phyloP scores from a whole-genome alignment of 2,329 filamentous ascomycete species.

The Grosmannia clavigera region DNA sequence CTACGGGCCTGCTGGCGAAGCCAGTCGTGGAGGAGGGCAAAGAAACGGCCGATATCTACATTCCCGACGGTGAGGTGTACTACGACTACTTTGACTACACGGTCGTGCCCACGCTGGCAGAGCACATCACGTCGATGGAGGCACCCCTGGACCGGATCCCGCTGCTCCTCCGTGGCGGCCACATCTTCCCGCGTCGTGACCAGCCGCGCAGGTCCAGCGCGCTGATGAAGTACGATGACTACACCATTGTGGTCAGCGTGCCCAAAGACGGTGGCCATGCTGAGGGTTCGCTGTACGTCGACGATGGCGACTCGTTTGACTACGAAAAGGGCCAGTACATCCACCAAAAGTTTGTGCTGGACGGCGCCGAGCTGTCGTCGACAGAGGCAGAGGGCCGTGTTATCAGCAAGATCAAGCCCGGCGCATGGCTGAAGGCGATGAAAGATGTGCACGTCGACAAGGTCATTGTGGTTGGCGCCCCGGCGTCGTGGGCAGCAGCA shows the following conservation, averaged over 20 bases:
- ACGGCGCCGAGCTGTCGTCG: slow-evolving; percentile 48
- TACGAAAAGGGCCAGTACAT: slow-evolving; percentile 79
- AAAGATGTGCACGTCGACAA: slow-evolving; percentile 67
- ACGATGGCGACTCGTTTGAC: slow-evolving; percentile 90
- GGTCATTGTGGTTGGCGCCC: slow-evolving; percentile 71
- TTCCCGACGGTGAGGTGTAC: slow-evolving; percentile 80
- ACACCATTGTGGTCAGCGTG: slow-evolving; percentile 74
- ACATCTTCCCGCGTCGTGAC: slow-evolving; percentile 85
- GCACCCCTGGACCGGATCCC: slow-evolving; percentile 81
- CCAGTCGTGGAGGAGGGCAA: slow-evolving; percentile 72
- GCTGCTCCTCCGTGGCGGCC: slow-evolving; percentile 81
- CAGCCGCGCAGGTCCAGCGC: slow-evolving; percentile 72
- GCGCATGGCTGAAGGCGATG: slow-evolving; percentile 70
- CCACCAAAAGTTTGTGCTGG: slow-evolving; percentile 65
- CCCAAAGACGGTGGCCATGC: slow-evolving; percentile 50
- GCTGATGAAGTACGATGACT: slow-evolving; percentile 89
- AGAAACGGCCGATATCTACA: slow-evolving; percentile 64
- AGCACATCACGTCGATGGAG: slow-evolving; percentile 54
- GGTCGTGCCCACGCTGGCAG: slow-evolving; percentile 54
- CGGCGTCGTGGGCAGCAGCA: slow-evolving; percentile 56
- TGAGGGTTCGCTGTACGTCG: slow-evolving; percentile 73
- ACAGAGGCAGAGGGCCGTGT: slow-evolving; percentile 49
- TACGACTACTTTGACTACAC: slow-evolving; percentile 93
- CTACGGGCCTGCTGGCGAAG: slow-evolving; percentile 82
- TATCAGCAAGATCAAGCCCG: slow-evolving; percentile 43